These are phyloP conservation scores for Cardiospermum halicacabum DNA, from an alignment of 345 rosid genomes.

Conservation along the genomic window DNA sequence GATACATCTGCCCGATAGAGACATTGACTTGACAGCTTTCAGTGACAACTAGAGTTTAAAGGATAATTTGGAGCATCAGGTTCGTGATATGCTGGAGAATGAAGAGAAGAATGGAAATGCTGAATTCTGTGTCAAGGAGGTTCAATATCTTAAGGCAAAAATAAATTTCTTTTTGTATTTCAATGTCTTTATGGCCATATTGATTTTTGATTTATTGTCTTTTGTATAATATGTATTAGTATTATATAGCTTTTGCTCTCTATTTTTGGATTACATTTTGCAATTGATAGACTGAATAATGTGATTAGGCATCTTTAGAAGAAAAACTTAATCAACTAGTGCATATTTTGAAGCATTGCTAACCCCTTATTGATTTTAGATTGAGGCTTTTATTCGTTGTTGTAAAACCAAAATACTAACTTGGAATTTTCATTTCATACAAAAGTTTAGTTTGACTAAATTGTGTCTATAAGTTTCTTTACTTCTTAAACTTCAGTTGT, in stretches of 20 bases:
- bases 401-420: too few species aligned
- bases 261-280: neutral
- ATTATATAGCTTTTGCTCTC: neutral
- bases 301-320: neutral
- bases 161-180: slow-evolving; percentile 30
- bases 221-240: neutral
- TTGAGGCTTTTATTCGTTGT: too few species aligned
- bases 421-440: too few species aligned
- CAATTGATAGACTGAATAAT: neutral
- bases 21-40: slow-evolving; percentile 84
- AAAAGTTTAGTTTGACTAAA: too few species aligned
- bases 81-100: slow-evolving; percentile 79
- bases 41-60: slow-evolving; percentile 58
- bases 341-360: neutral
- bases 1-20: slow-evolving; percentile 99
- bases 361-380: too few species aligned
- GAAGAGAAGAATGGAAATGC: slow-evolving; percentile 92
- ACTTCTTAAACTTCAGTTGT: neutral
- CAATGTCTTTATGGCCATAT: neutral
- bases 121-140: slow-evolving; percentile 87
- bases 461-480: neutral
- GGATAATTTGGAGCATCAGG: slow-evolving; percentile 96
- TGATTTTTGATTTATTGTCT: neutral
- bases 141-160: slow-evolving; percentile 97
- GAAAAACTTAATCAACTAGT: neutral